Evolutionary conservation across 1,139 yeast genomes (phyloP).

Genomic region (Pneumocystis wakefieldiae): DNA sequence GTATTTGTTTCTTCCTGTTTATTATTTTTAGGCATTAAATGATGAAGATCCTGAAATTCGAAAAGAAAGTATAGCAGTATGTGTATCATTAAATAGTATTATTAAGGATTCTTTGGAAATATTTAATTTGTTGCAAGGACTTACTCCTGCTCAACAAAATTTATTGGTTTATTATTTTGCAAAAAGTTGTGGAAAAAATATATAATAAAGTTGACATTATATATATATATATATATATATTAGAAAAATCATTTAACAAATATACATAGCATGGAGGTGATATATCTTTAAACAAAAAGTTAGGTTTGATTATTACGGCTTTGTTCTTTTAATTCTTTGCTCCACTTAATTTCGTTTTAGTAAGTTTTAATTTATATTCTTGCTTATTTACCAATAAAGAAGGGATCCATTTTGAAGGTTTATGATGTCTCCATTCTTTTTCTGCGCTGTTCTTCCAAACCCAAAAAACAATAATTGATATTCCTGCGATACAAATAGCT

Average conservation of each 20-base stretch:
- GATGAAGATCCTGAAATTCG: conserved; percentile 8
- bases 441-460: conserved; percentile 7
- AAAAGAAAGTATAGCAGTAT: conserved; percentile 8
- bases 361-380: neutral
- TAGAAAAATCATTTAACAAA: neutral
- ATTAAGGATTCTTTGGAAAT: conserved; percentile 6
- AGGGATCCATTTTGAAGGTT: conserved; percentile 3
- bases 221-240: neutral
- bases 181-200: conserved; percentile 1
- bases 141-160: conserved; percentile 9
- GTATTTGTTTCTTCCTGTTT: neutral
- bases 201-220: neutral
- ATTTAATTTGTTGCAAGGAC: conserved; percentile 2
- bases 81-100: conserved; percentile 7
- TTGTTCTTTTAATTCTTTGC: neutral
- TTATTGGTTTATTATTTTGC: conserved; percentile 10
- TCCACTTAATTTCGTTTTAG: neutral
- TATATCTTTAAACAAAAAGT: neutral
- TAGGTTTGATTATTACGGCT: neutral
- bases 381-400: neutral
- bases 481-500: conserved; percentile 3
- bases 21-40: neutral
- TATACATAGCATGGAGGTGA: neutral
- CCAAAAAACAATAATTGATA: conserved; percentile 6
- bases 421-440: conserved; percentile 7